Evolutionary conservation across 1,284 basidiomycete species (phyloP), one percentile per base, ranked within the genome.

Genomic region (Trichosporon inkin): DNA sequence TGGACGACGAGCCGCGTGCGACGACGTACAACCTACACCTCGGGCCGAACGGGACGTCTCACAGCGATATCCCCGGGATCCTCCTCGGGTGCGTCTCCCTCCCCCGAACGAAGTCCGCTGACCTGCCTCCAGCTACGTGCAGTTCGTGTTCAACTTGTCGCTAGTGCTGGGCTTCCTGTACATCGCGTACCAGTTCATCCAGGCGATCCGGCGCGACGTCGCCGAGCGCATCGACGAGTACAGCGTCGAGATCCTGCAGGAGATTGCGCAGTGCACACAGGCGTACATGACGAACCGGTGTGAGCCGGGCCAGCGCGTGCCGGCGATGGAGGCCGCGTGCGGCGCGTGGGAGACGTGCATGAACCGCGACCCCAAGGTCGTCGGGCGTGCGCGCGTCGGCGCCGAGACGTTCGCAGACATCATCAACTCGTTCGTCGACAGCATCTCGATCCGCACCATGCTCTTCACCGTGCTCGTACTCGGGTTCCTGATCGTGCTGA

Each of bases 391-490:
- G 58, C 86, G 86, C 66, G 89, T 98, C 67, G 88, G 89, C 49
- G 93, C 95, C 56, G 92, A 98, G 80, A 87, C 95, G 53, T 88
- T 98, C 75, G 95, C 92, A 53, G 94, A 96, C 69, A 90, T 97
- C 38, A 86, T 97, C 68, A 96, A 98, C 76, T 87, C 90, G 8
- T 99, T 99, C 74, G 90, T 98, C 32, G 95, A 98, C 73, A 88
- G 90, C 44, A 94, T 98, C 74, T 93, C 88, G 76, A 97, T 92
- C 91, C 96, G 95, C 80, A 94, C 92, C 16, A 82, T 98, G 80
- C 91, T 90, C 65, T 92, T 92, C 79, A 86, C 87, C 13, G 75
- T 92, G 69, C 85, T 86, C 62, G 90, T 89, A 34, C 79, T 92
- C 55, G 82, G 86, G 16, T 90, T 91, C 77, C 73, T 92, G 64